These are phyloP conservation scores for Fusarium torreyae DNA, from an alignment of 2,329 filamentous ascomycete genomes.

Conservation along the genomic window DNA sequence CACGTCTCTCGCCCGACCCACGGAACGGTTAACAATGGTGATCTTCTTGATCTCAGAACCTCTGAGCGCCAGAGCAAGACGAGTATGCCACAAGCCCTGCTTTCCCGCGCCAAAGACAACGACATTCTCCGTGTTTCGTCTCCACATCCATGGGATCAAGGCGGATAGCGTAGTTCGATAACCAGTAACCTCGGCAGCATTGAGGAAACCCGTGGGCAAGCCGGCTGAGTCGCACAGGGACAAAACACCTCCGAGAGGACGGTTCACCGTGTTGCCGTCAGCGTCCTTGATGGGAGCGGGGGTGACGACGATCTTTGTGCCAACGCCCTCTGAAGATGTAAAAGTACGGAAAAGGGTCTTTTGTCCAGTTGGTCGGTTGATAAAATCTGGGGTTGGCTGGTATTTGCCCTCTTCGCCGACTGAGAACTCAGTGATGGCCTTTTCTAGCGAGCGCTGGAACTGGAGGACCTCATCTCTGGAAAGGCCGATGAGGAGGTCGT, in stretches of 20 bases:
- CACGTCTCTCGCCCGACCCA: conserved; percentile 7
- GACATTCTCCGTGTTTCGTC: conserved; percentile 61
- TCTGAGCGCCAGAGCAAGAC: conserved; percentile 72
- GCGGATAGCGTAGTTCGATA: conserved; percentile 76
- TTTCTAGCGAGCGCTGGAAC: conserved; percentile 26
- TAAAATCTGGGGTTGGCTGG: conserved; percentile 39
- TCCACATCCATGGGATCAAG: conserved; percentile 70
- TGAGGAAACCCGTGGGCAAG: conserved; percentile 65
- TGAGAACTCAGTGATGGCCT: conserved; percentile 37
- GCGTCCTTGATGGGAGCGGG: conserved; percentile 19
- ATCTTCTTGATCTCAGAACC: conserved; percentile 47
- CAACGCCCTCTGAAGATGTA: conserved; percentile 36
- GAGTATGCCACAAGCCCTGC: conserved; percentile 81
- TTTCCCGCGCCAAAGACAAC: conserved; percentile 79
- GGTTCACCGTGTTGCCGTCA: background rate
- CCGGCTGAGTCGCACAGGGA: conserved; percentile 31
- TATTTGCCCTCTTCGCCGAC: conserved; percentile 35
- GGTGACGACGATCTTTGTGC: conserved; percentile 47
- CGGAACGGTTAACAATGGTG: conserved; percentile 52
- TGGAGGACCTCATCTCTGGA: conserved; percentile 28
- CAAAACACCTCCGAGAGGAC: conserved; percentile 30
- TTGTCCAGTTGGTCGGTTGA: conserved; percentile 44
- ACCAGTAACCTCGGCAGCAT: conserved; percentile 76
- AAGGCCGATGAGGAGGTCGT: conserved; percentile 36
- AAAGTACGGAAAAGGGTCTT: conserved; percentile 49